Evolutionary conservation across 1,284 basidiomycete species (phyloP).

Genomic region (Macrocystidia cucumis): DNA sequence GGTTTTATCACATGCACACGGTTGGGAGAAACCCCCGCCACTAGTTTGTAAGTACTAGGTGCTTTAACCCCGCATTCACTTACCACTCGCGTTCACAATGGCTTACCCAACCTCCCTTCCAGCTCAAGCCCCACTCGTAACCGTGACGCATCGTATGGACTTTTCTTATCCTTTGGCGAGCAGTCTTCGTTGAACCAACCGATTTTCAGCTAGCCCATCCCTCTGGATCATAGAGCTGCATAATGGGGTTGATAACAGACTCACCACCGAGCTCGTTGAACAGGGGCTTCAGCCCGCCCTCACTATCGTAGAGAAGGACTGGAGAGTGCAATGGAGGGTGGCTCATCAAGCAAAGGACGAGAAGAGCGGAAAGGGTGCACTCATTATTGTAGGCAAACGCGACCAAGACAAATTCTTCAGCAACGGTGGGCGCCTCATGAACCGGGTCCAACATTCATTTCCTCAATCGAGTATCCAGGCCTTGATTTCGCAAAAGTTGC

Average conservation of each 20-base stretch:
- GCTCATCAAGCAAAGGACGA: constrained; percentile 32
- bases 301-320: constrained; percentile 72
- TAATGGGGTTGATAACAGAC: constrained; percentile 68
- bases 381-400: constrained; percentile 71
- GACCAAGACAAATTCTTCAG: constrained; percentile 85
- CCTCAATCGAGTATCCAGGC: constrained; percentile 30
- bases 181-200: constrained; percentile 1
- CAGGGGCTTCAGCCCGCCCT: constrained; percentile 67
- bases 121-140: constrained; percentile 38
- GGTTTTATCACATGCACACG: too few species aligned
- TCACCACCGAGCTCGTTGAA: constrained; percentile 54
- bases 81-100: too few species aligned
- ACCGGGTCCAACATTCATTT: too few species aligned
- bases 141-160: constrained; percentile 61
- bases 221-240: constrained; percentile 76
- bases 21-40: too few species aligned
- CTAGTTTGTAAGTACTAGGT: too few species aligned
- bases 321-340: constrained; percentile 53
- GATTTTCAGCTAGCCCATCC: constrained; percentile 43
- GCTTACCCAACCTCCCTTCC: constrained; percentile 43
- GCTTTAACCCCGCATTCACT: too few species aligned
- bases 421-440: constrained; percentile 47
- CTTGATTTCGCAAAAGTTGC: constrained; percentile 64
- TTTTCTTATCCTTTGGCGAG: background rate
- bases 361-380: constrained; percentile 52